A percentile compares a stretch with the other conserved stretches of the same genome.
Evolutionary conservation across 345 rosid genomes (phyloP).

Genomic region (Camelina laxa): DNA sequence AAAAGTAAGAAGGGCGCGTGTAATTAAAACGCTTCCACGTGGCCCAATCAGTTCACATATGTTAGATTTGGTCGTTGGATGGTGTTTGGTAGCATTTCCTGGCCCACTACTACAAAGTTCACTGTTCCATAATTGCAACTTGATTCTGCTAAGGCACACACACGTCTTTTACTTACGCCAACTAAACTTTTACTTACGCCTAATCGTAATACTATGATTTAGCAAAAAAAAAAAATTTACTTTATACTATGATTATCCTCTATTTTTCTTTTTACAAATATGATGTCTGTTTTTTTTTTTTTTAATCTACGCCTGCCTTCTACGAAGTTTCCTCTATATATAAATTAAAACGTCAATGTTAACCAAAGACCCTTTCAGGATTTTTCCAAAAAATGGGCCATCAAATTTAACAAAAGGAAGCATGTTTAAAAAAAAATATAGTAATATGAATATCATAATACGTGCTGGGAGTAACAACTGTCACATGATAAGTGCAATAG

Average conservation of each 20-base stretch:
- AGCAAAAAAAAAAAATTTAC: no score
- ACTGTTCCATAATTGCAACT: neutral
- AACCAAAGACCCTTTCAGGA: no score
- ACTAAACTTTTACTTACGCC: neutral
- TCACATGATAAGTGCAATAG: no score
- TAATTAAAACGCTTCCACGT: constrained; percentile 5
- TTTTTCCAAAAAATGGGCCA: no score
- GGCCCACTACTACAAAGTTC: no score
- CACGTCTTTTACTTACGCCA: neutral
- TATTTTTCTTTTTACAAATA: neutral
- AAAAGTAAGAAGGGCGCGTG: constrained; percentile 6
- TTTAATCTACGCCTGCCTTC: neutral
- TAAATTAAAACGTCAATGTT: no score
- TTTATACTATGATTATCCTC: neutral
- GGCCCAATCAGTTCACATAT: neutral
- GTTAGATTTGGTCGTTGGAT: constrained; percentile 11
- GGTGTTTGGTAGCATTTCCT: neutral
- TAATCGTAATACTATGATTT: no score
- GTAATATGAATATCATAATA: no score
- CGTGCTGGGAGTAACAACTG: no score
- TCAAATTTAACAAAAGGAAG: no score
- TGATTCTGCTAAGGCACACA: neutral
- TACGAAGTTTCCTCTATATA: neutral
- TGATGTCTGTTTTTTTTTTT: neutral
- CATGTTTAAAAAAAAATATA: no score